Conservation (phyloP, 2,329 filamentous ascomycete genomes). For the Ophiostoma australiae region DNA sequence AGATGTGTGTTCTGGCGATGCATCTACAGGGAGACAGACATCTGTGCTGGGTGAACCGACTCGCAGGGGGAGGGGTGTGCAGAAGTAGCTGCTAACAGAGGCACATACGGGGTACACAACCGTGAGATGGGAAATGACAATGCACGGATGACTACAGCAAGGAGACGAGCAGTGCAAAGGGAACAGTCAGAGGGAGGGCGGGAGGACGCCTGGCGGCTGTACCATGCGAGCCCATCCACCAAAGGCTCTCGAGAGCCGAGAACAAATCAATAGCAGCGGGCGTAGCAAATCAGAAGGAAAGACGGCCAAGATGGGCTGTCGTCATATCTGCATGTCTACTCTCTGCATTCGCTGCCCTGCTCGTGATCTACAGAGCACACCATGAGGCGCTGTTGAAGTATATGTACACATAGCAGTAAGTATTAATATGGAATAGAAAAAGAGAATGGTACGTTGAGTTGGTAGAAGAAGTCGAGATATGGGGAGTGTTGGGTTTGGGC, state of each 20-base stretch:
- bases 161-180: not conserved
- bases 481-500: not conserved
- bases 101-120: not conserved
- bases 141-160: not conserved
- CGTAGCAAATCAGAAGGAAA: not conserved
- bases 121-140: not conserved
- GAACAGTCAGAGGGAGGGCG: constrained; percentile 10
- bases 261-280: not conserved
- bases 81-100: not conserved
- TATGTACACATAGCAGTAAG: not conserved
- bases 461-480: not conserved
- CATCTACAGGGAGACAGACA: not conserved
- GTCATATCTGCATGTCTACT: not conserved
- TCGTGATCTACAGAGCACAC: not conserved
- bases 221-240: not conserved
- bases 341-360: not conserved
- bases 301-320: not conserved
- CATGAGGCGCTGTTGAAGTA: not conserved
- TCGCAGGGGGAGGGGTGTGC: no score
- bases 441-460: not conserved
- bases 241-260: not conserved
- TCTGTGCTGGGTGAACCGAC: not conserved
- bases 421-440: not conserved
- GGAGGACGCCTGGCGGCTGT: constrained; percentile 6
- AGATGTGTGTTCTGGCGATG: not conserved